Percentiles rank a stretch among this genome's conserved stretches.
Conservation (phyloP, 1,139 yeast genomes). For the Pichia inconspicua region DNA sequence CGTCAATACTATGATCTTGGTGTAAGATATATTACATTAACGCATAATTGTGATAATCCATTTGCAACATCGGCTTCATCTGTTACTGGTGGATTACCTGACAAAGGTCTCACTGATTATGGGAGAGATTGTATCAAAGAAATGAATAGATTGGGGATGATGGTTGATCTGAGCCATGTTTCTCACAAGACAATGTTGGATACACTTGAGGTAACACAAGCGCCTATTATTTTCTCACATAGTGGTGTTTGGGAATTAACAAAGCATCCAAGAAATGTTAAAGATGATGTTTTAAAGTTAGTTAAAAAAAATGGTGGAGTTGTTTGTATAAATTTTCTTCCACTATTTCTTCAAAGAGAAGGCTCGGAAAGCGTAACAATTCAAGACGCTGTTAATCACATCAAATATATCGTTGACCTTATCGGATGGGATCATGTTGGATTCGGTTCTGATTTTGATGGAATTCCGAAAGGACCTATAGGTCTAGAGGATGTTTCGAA, state of each 20-base stretch:
- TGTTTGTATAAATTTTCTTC: slow-evolving; percentile 41
- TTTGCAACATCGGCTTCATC: slow-evolving; percentile 48
- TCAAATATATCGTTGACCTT: slow-evolving; percentile 34
- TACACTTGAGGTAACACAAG: slow-evolving; percentile 33
- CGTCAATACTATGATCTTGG: slow-evolving; percentile 42
- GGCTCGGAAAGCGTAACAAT: slow-evolving; percentile 30
- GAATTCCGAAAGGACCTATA: slow-evolving; percentile 40
- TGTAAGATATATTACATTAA: slow-evolving; percentile 43
- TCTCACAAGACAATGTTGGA: slow-evolving; percentile 44
- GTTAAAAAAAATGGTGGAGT: slow-evolving; percentile 42
- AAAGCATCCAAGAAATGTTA: slow-evolving; percentile 40
- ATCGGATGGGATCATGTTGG: slow-evolving; percentile 53
- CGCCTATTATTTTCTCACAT: slow-evolving; percentile 47
- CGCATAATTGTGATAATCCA: slow-evolving; percentile 50
- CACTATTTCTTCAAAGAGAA: slow-evolving; percentile 32
- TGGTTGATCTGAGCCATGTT: slow-evolving; percentile 48
- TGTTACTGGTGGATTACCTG: slow-evolving; percentile 37
- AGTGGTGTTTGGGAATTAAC: slow-evolving; percentile 38
- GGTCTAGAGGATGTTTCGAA: slow-evolving; percentile 49
- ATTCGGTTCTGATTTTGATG: slow-evolving; percentile 48
- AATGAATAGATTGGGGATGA: slow-evolving; percentile 48
- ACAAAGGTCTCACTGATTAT: slow-evolving; percentile 36
- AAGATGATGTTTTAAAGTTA: slow-evolving; percentile 37
- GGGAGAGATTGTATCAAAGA: slow-evolving; percentile 38
- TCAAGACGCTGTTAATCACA: slow-evolving; percentile 43